Conservation (phyloP, 192 early-diverging fungal species). For the Backusella australiensis region DNA sequence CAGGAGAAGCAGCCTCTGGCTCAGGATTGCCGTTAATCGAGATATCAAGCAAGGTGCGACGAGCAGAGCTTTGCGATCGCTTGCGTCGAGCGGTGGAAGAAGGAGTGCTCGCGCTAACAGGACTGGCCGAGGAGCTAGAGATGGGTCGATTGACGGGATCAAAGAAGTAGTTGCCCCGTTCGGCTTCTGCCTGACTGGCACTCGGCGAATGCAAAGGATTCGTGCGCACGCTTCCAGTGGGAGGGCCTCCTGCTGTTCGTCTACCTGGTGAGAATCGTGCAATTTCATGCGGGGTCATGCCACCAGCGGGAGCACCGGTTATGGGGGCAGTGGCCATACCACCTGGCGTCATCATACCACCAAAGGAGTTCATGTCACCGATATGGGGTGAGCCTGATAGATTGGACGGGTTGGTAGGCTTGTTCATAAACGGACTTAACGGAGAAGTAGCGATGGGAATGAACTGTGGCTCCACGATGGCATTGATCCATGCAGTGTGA, state of each 20-base stretch:
- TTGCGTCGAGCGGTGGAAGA: neutral
- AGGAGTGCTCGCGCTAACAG: neutral
- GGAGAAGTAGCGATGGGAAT: slow-evolving; percentile 55
- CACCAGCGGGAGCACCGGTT: neutral
- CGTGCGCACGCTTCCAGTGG: neutral
- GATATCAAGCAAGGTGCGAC: neutral
- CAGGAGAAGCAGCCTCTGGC: neutral
- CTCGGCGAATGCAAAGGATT: slow-evolving; percentile 2
- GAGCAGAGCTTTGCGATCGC: neutral
- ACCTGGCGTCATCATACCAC: slow-evolving; percentile 4
- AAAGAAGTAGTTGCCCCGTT: slow-evolving; percentile 22
- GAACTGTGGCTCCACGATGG: slow-evolving; percentile 47
- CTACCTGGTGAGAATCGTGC: slow-evolving; percentile 11
- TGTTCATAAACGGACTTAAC: slow-evolving; percentile 28
- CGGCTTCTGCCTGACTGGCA: neutral
- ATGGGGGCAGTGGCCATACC: neutral
- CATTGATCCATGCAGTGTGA: slow-evolving; percentile 50
- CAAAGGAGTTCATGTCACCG: neutral
- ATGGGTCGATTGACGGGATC: slow-evolving; percentile 2
- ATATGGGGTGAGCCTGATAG: neutral
- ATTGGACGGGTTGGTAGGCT: neutral
- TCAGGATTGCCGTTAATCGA: neutral
- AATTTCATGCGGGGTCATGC: slow-evolving; percentile 1
- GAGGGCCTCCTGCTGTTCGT: neutral
- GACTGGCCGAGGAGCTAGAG: neutral